Evolutionary conservation across 2,329 filamentous ascomycete genomes (phyloP), one percentile per base, ranked within the genome.

Genomic region (Trichophyton equinum): DNA sequence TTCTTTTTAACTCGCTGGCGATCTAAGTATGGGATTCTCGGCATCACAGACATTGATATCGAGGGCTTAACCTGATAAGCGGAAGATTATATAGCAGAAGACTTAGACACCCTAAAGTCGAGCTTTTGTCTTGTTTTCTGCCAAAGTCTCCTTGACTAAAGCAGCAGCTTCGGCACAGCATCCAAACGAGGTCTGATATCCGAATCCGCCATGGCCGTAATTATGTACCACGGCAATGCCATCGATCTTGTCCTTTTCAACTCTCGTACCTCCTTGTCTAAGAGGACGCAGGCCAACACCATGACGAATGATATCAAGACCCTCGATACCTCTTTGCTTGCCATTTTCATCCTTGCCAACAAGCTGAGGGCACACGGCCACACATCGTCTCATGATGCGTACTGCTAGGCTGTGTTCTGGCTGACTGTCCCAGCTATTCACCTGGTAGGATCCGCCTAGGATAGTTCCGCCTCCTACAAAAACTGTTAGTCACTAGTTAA

Each of bases 401-500:
- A 81, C 75, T 0, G 91, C 89, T n/a, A 90, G 79, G 69, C 88
- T 89, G 0, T 86, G 85, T 68, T 96, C 91, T 0, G 87, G 85
- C 65, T 86, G 81, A 42, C 84, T 81, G 66, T 94, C 88, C 89
- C 89, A 95, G 68, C 85, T 87, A 30, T 85, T 81, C 67, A 86
- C 83, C 71, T 91, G 85, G 68, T 95, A 88, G 55, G 86, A 92
- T 1, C 91, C 91, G n/a, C 91, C 91, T 1, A 96, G 77, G 47
- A 96, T 80, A 0, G 89, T 94, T 9, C 91, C 91, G 20, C 91
- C 91, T n/a, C 85, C 82, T 70, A 58, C 0, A 30, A 33, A 55
- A 11, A 13, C 33, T 13, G 33, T 38, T 38, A 38, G 9, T 13
- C 27, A 7, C 6, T 7, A 38, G 11, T 11, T 38, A 7, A 13